Base-by-base conservation (phyloP, 768 basidiomycete species). In the Amylocystis lapponica region DNA sequence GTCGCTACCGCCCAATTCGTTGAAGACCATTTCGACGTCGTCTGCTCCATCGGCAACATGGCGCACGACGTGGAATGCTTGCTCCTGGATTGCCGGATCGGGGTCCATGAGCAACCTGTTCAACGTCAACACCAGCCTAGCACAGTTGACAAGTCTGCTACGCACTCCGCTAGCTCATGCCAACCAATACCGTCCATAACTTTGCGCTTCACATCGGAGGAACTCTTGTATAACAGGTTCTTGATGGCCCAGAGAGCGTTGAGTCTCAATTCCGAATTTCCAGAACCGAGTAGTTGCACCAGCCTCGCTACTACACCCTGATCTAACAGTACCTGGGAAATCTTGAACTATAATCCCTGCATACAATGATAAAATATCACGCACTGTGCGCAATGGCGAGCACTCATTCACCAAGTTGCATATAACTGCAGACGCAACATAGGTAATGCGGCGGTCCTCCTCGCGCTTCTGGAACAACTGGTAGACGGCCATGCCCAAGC, bases 351-450 rank as follows among this genome's bases (percentile, higher is more conserved):
- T 19, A 16, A 37, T 43, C 5, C 29, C 33, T 14, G 9, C 7
- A 5, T 11, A 1, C 20, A 20, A 25, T 12, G 26, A 21, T 17
- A 9, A 12, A 14, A 3, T 23, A 17, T 19, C 1, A 71, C 83
- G 52, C 52, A 90, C 88, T 41, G 70, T 65, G 48, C 81, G 69
- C 50, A 93, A 58, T 6, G 91, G 90, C 10, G 90, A 91, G 62
- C 89, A 92, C 41, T 90, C 86, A 40, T 81, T 83, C 7, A 94
- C 78, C 32, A 94, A 72, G 59, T 96, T 95, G 62, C 89, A 90
- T 3, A 95, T 73, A 4, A 80, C 83, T 0, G 80, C 73, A 1
- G 88, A 62, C 1, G 87, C 84, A 0, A 84, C 86, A 40, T 72
- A 70, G 16, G 79, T 69, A 17, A 93, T 89, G 12, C 86, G 67